Evolutionary conservation across 306 rosid genomes (phyloP), one percentile per base, ranked within the genome.

Genomic region (Prunus dulcis): DNA sequence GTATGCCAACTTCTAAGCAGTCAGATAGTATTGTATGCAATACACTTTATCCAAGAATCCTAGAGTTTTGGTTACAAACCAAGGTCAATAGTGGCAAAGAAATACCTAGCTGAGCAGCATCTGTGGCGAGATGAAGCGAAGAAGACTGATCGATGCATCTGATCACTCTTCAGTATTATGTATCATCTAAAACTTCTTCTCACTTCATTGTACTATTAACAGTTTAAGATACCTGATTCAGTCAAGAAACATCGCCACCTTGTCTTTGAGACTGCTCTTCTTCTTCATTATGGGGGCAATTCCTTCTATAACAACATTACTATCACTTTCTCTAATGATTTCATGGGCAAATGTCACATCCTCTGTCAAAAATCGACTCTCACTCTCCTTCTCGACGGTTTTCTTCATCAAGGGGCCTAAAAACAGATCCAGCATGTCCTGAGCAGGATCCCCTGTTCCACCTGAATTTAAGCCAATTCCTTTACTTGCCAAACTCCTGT

Each of bases 371-470:
- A 43, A 82, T 72, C 82, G 77, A 67, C 41, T 30, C 41, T 74
- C 73, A 76, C 77, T 80, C 75, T 86, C 91, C 74, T 81, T 82
- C 81, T 81, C 77, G 18, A 74, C 12, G 52, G 90, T 83, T 76
- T 81, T 91, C 82, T 76, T 88, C 73, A 90, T 80, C 89, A 86
- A 83, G 41, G 94, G 91, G 75, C 96, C 98, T 79, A 94, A 84
- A 80, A 87, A 88, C 82, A 94, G 81, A 73, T 90, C 84, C 76
- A 91, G 78, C 96, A 94, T 91, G 71, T 89, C 93, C 74, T 79
- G 93, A 76, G 96, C 93, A 76, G 96, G 91, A 81, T 94, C 84
- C 72, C 78, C 88, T 23, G 84, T 77, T 77, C 72, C 80, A 41
- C 67, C 41, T 61, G 80, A 76, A 73, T 49, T 74, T 56, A 69